phyloP scores from a whole-genome alignment of 495 filamentous ascomycete species.

The Penicillium simplicissimum region DNA sequence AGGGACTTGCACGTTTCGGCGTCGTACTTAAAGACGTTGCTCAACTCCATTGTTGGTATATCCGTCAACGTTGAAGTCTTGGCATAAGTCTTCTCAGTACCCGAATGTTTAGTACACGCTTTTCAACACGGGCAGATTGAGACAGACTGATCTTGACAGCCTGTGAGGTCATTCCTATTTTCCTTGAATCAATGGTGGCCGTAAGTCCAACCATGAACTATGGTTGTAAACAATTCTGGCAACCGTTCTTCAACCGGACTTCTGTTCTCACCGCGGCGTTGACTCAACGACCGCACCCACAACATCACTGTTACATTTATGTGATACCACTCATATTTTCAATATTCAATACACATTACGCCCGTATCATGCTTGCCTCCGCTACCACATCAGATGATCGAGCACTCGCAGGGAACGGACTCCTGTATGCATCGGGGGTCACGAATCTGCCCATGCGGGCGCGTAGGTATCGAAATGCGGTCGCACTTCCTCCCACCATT shows the following conservation, averaged over 20 bases:
- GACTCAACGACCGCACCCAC: neutral
- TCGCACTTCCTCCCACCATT: constrained; percentile 1
- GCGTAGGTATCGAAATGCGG: constrained; percentile 1
- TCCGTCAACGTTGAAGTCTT: too few relatives aligned
- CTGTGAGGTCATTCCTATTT: neutral
- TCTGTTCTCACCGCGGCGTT: constrained; percentile 1
- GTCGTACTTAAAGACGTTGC: neutral
- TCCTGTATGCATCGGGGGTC: neutral
- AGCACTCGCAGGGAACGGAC: neutral
- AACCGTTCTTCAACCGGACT: neutral
- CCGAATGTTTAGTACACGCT: too few relatives aligned
- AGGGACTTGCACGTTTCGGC: neutral
- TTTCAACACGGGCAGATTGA: too few relatives aligned
- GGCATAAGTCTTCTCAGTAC: too few relatives aligned
- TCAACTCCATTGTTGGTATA: neutral
- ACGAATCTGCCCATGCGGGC: constrained; percentile 1
- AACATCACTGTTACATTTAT: neutral
- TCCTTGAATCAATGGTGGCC: neutral
- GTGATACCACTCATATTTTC: neutral
- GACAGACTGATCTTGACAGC: too few relatives aligned
- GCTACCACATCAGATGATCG: neutral
- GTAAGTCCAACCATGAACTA: neutral
- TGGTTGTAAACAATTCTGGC: neutral
- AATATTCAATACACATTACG: neutral
- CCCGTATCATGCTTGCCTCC: neutral